Evolutionary conservation across 495 filamentous ascomycete genomes (phyloP), one percentile per base, ranked within the genome.

Genomic region (Tuber aestivum): DNA sequence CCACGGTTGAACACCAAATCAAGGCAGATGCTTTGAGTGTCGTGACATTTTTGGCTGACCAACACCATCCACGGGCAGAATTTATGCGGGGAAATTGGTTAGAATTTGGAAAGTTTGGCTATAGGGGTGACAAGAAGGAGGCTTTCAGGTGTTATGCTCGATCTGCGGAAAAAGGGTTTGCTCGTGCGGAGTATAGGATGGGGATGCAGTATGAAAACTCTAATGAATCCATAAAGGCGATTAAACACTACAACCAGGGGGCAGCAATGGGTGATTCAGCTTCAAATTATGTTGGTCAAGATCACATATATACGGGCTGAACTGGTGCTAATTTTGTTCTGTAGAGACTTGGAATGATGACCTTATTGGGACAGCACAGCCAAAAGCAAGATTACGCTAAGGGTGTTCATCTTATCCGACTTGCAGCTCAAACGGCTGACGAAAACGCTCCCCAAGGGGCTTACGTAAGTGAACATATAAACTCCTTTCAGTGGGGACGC

Each of bases 401-500:
- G 72, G 96, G 93, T 10, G 86, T 98, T 50, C 90, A 95, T 50
- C 87, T 97, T 76, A 94, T 99, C 78, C 89, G 89, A 71, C 85
- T 88, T 76, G 92, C 95, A 42, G 94, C 96, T 71, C 90, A 93
- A 76, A 93, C 90, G 21, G 94, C 95, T 41, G 95, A 99, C 82
- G 95, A 98, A 85, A 97, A 99, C 83, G 94, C 95, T 14, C 96
- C 95, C 9, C 95, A 98, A 83, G 95, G 96, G 72, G 95, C 96
- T 71, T 99, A 97, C 85, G 91, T 90, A 76, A 81, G 88, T 85
- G 2, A 32, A 45, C 10, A 45, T 38, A 69, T 74, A 18, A 45
- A 44, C n/a, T 4, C 3, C 41, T 48, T 37, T 61, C 32, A 41
- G 41, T 61, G 45, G 7, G 21, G 16, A 21, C 42, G 32, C 12